Evolutionary conservation across 139 green algal species (phyloP).

Genomic region (Haematococcus lacustris): DNA sequence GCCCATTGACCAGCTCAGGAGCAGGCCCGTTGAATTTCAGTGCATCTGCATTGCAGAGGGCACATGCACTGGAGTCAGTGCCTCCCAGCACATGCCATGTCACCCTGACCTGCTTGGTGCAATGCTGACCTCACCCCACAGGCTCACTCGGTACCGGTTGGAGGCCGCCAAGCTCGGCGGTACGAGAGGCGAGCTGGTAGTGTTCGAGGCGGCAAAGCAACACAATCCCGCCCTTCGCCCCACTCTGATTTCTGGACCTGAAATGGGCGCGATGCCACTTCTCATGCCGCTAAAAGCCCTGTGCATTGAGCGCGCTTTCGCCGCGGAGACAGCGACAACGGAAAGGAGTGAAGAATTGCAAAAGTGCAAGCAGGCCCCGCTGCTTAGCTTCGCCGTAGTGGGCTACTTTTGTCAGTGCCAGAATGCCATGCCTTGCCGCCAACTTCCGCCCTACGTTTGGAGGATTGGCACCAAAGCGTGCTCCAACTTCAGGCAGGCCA

Average conservation of each 20-base stretch:
- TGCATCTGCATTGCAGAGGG: conserved; percentile 26
- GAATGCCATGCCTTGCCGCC: no score
- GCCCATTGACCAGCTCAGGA: conserved; percentile 73
- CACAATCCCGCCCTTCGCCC: no score
- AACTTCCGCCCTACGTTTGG: no score
- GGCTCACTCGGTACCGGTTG: no score
- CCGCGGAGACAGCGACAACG: no score
- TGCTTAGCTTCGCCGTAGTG: neutral
- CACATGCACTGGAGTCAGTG: neutral
- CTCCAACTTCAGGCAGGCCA: no score
- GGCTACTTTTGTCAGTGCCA: neutral
- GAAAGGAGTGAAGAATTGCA: neutral
- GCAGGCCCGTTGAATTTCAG: conserved; percentile 62
- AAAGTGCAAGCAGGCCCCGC: neutral
- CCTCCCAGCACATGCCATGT: neutral
- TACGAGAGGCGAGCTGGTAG: neutral
- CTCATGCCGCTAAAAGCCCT: no score
- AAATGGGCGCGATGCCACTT: no score
- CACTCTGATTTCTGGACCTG: no score
- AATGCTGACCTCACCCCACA: neutral
- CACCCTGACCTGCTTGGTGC: neutral
- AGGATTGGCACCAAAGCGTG: no score
- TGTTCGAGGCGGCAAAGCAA: neutral
- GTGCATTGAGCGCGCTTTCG: no score
- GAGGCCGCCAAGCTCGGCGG: no score